These are phyloP conservation scores for Rhizopogon vinicolor DNA, from an alignment of 768 basidiomycete species.

Conservation along the genomic window DNA sequence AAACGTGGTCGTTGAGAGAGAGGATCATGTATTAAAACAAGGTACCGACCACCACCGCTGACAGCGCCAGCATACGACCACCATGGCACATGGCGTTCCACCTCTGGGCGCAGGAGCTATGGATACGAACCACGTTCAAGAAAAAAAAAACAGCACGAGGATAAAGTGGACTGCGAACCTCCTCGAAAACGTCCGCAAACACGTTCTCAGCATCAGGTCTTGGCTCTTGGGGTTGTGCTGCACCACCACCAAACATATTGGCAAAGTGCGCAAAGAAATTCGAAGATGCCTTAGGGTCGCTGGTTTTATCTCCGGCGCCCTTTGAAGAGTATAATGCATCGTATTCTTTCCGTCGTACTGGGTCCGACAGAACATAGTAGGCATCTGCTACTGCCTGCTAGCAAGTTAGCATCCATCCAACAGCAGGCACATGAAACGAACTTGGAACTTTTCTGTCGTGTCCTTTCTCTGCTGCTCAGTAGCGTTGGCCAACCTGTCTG, in stretches of 20 bases:
- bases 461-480: constrained; percentile 62
- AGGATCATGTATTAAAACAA: background rate
- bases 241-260: constrained; percentile 53
- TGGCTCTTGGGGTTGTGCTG: constrained; percentile 28
- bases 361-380: constrained; percentile 88
- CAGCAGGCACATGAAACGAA: constrained; percentile 19
- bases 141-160: background rate
- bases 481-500: constrained; percentile 74
- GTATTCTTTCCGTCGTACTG: constrained; percentile 66
- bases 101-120: constrained; percentile 77
- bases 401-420: background rate
- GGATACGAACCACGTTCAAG: constrained; percentile 1
- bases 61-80: constrained; percentile 72
- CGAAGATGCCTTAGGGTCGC: constrained; percentile 62
- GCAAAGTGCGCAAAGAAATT: constrained; percentile 78
- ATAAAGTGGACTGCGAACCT: constrained; percentile 42
- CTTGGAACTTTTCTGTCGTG: constrained; percentile 87
- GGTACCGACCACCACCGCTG: constrained; percentile 54
- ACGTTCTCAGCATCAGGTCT: constrained; percentile 77
- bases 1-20: constrained; percentile 27
- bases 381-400: constrained; percentile 83
- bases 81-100: constrained; percentile 63
- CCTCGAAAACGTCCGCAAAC: constrained; percentile 90
- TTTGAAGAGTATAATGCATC: constrained; percentile 61
- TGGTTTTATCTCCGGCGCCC: constrained; percentile 43